phyloP scores from a whole-genome alignment of 306 rosid species.

The Cucurbita ficifolia region DNA sequence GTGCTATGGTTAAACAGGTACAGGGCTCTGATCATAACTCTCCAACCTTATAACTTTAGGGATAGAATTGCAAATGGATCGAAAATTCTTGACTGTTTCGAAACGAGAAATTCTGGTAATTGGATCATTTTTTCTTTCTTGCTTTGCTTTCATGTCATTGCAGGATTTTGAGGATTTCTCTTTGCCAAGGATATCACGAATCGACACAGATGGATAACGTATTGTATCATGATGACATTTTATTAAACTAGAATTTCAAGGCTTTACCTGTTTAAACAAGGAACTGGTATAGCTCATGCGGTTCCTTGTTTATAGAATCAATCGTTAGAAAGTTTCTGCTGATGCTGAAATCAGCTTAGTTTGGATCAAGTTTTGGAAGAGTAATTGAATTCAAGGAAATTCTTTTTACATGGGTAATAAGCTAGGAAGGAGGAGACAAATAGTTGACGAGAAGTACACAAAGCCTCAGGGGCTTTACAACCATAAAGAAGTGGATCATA shows the following conservation, averaged over 20 bases:
- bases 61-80: background rate
- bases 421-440: slow-evolving; percentile 85
- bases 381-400: slow-evolving; percentile 3
- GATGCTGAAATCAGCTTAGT: slow-evolving; percentile 13
- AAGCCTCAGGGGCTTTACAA: slow-evolving; percentile 90
- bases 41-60: background rate
- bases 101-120: background rate
- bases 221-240: background rate
- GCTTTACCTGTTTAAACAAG: background rate
- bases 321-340: slow-evolving; percentile 15
- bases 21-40: background rate
- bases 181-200: background rate
- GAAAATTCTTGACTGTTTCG: background rate
- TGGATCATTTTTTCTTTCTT: background rate
- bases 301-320: slow-evolving; percentile 7
- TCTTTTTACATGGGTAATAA: slow-evolving; percentile 82
- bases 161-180: background rate
- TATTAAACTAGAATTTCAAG: background rate
- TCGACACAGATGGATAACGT: background rate
- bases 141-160: background rate
- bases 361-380: slow-evolving; percentile 19
- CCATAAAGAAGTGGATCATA: slow-evolving; percentile 96
- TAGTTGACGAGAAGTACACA: slow-evolving; percentile 85
- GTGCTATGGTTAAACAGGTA: background rate
- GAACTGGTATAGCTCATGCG: background rate